Conservation (phyloP, 768 basidiomycete genomes). For the Roridomyces roridus region DNA sequence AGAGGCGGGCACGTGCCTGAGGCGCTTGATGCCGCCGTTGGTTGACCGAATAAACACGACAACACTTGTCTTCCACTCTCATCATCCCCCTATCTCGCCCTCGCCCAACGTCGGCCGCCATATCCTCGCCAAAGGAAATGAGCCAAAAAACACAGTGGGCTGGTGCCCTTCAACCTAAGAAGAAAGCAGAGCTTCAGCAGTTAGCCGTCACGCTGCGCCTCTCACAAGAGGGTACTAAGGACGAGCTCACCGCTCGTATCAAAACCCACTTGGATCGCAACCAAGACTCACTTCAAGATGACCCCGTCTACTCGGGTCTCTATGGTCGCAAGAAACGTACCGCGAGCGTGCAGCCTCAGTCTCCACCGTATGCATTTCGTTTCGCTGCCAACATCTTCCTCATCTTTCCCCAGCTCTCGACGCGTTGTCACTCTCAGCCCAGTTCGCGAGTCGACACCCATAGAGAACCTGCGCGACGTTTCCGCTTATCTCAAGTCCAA, state of each 20-base stretch:
- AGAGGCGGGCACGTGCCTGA: neutral
- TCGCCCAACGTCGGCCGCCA: too few species aligned
- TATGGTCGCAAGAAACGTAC: slow-evolving; percentile 48
- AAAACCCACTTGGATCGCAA: slow-evolving; percentile 66
- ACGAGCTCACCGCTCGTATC: slow-evolving; percentile 66
- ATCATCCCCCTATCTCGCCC: too few species aligned
- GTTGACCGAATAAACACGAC: too few species aligned
- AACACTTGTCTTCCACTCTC: too few species aligned
- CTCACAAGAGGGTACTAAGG: slow-evolving; percentile 64
- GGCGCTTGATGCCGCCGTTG: neutral
- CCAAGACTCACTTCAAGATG: slow-evolving; percentile 58
- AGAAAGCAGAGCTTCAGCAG: slow-evolving; percentile 70
- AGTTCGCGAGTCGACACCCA: slow-evolving; percentile 52
- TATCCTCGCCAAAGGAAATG: too few species aligned
- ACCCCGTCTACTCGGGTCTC: slow-evolving; percentile 63
- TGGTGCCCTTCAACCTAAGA: slow-evolving; percentile 67
- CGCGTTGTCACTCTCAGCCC: slow-evolving; percentile 25
- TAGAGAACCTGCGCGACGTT: slow-evolving; percentile 53
- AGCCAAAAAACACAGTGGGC: too few species aligned
- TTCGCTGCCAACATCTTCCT: slow-evolving; percentile 9
- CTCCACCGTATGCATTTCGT: slow-evolving; percentile 29
- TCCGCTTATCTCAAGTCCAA: slow-evolving; percentile 57
- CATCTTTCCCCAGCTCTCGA: slow-evolving; percentile 29
- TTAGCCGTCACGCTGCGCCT: slow-evolving; percentile 61
- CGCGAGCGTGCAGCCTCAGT: slow-evolving; percentile 49